Evolutionary conservation across 169 alveolate genomes (phyloP).

Genomic region (Perkinsus marinus): DNA sequence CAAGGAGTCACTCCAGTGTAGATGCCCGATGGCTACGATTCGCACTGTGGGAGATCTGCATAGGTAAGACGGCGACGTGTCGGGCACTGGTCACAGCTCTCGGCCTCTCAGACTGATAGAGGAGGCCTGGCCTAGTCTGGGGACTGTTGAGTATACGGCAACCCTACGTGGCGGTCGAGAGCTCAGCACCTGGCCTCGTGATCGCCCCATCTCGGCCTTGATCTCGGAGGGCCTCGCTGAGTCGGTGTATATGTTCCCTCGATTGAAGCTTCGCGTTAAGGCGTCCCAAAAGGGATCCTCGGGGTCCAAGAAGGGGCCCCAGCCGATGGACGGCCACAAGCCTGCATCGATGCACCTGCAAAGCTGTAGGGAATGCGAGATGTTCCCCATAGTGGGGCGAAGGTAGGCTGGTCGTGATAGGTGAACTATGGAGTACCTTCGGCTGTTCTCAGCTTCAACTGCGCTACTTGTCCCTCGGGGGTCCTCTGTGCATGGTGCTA

Average conservation of each 20-base stretch:
- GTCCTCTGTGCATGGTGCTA: not conserved
- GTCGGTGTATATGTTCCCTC: not conserved
- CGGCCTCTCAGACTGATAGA: no score
- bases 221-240: not conserved
- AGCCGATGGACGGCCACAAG: not conserved
- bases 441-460: not conserved
- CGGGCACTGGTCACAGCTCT: no score
- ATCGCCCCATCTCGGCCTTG: no score
- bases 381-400: not conserved
- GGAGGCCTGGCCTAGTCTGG: no score
- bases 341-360: not conserved
- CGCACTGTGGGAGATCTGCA: no score
- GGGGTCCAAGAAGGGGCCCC: not conserved
- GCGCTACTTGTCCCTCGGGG: not conserved
- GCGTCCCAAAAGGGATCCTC: not conserved
- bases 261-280: not conserved
- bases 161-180: no score
- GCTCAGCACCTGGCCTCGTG: no score
- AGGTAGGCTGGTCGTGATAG: not conserved
- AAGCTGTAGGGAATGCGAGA: not conserved
- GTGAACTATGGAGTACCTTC: not conserved
- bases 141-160: no score
- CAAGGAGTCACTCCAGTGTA: no score
- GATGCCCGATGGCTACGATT: no score
- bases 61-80: no score